Conservation (phyloP, 2,329 filamentous ascomycete species). For the Zarea fungicola region DNA sequence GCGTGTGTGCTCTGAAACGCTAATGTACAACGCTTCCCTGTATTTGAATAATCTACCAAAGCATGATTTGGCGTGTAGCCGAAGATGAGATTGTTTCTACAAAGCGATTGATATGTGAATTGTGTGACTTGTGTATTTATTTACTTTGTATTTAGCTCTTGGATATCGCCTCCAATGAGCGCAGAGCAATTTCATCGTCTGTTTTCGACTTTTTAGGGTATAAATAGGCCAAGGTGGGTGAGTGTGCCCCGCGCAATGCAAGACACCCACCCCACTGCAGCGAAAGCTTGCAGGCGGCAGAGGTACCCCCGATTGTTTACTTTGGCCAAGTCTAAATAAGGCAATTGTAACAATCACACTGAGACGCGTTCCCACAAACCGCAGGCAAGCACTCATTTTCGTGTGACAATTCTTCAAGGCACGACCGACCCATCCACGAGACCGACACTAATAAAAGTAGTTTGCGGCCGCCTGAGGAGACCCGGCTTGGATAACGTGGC, state of each 20-base stretch:
- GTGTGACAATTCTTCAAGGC: neutral
- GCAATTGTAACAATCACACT: neutral
- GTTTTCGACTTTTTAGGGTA: too few species aligned
- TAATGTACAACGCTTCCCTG: neutral
- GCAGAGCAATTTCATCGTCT: too few species aligned
- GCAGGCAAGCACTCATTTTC: neutral
- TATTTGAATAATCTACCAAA: too few species aligned
- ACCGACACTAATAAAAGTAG: neutral
- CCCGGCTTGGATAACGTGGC: neutral
- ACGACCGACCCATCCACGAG: neutral
- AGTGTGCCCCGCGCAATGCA: neutral
- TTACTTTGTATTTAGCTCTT: too few species aligned
- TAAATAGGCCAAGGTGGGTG: too few species aligned
- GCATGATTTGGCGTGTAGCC: too few species aligned
- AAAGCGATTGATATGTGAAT: too few species aligned
- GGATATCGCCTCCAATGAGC: too few species aligned
- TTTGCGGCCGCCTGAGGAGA: neutral
- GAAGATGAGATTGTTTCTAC: too few species aligned
- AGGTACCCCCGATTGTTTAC: constrained; percentile 12
- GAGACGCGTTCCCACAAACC: constrained; percentile 9
- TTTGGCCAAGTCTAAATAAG: neutral
- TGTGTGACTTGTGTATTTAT: too few species aligned
- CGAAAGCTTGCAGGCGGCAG: neutral
- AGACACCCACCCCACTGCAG: neutral
- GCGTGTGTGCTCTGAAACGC: neutral